Percentiles rank a stretch among this genome's conserved stretches.
phyloP scores from a whole-genome alignment of 495 filamentous ascomycete genomes.

The Friedmanniomyces simplex region DNA sequence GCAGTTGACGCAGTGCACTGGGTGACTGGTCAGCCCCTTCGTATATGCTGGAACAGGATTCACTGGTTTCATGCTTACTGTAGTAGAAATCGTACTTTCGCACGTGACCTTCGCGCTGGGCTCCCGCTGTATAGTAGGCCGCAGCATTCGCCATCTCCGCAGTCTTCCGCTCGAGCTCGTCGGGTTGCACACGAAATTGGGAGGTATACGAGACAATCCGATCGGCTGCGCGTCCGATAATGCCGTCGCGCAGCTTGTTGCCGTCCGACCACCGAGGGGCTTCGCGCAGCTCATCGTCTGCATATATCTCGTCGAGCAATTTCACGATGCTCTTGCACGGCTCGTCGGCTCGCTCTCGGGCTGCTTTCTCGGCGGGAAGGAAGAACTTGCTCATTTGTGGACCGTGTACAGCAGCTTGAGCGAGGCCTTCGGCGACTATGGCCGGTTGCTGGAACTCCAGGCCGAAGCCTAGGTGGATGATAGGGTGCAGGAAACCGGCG shows the following conservation, averaged over 20 bases:
- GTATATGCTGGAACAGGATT: neutral
- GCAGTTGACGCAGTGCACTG: constrained; percentile 46
- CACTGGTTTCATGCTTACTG: constrained; percentile 20
- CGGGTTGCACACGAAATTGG: constrained; percentile 48
- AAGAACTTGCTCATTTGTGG: constrained; percentile 42
- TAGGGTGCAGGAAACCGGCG: constrained; percentile 61
- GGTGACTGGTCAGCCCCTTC: neutral
- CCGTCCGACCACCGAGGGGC: constrained; percentile 43
- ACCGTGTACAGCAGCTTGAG: constrained; percentile 58
- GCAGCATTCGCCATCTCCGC: constrained; percentile 66
- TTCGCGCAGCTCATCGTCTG: constrained; percentile 42
- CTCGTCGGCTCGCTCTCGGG: constrained; percentile 23
- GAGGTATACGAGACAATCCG: constrained; percentile 51
- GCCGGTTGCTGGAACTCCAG: constrained; percentile 72
- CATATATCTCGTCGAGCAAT: constrained; percentile 48
- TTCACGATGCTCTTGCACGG: constrained; percentile 42
- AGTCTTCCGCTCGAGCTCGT: constrained; percentile 54
- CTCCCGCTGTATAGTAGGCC: constrained; percentile 51
- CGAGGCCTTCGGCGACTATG: constrained; percentile 69
- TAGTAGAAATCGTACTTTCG: constrained; percentile 75
- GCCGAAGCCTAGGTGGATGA: constrained; percentile 79
- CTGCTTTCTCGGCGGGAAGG: constrained; percentile 42
- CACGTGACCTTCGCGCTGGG: constrained; percentile 51
- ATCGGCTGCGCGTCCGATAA: constrained; percentile 49
- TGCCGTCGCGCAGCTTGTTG: constrained; percentile 57